A percentile compares a stretch with the other conserved stretches of the same genome.
These are phyloP conservation scores for Schizopora paradoxa DNA, from an alignment of 1,284 basidiomycete species.

Conservation along the genomic window DNA sequence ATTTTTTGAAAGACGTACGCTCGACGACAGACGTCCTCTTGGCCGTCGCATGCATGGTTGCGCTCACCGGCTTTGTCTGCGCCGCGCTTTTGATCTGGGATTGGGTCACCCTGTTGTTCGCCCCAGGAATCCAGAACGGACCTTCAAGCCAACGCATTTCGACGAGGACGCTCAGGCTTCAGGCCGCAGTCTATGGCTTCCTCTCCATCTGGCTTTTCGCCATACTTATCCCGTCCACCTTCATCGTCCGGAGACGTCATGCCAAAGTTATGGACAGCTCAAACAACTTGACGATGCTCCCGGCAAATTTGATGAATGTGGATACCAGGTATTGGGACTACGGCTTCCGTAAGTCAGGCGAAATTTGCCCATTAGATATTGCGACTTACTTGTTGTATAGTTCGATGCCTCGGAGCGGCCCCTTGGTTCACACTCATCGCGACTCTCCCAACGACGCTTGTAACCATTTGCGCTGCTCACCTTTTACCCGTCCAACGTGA, in stretches of 20 bases:
- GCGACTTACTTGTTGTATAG: slow-evolving; percentile 5
- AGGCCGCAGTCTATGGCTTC: slow-evolving; percentile 9
- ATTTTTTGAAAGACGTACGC: slow-evolving; percentile 12
- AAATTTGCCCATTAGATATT: not conserved
- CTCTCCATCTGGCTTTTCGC: slow-evolving; percentile 10
- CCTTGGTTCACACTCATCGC: slow-evolving; percentile 17
- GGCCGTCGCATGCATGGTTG: slow-evolving; percentile 7
- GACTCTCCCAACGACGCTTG: slow-evolving; percentile 3
- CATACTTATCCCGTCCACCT: slow-evolving; percentile 15
- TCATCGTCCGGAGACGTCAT: slow-evolving; percentile 10
- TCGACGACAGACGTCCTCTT: slow-evolving; percentile 7
- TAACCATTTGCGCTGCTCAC: too few relatives aligned
- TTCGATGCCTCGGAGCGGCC: slow-evolving; percentile 15
- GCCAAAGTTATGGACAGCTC: slow-evolving; percentile 8
- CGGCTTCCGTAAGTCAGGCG: slow-evolving; percentile 13
- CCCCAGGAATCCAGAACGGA: not conserved
- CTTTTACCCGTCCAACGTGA: too few relatives aligned
- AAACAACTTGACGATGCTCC: not conserved
- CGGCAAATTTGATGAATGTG: not conserved
- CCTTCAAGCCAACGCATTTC: slow-evolving; percentile 6
- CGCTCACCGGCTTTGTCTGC: slow-evolving; percentile 5
- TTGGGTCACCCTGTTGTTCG: not conserved
- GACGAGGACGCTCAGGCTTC: slow-evolving; percentile 12
- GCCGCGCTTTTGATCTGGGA: slow-evolving; percentile 6
- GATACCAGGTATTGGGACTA: slow-evolving; percentile 17